phyloP scores from a whole-genome alignment of 2,329 filamentous ascomycete species.

The Arthrinium puccinioides region DNA sequence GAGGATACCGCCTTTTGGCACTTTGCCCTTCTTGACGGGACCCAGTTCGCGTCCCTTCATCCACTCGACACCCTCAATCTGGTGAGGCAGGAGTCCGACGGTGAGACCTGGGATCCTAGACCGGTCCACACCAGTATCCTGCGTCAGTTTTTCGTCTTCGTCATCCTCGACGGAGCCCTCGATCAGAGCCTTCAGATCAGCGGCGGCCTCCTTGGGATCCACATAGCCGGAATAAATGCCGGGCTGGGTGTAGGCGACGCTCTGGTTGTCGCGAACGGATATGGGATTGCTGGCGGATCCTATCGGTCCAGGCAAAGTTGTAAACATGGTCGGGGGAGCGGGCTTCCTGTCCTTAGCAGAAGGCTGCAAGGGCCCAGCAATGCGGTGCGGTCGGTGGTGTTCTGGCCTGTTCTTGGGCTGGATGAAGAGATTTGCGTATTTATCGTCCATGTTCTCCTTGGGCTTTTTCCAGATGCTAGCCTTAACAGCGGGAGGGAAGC shows the following conservation, averaged over 20 bases:
- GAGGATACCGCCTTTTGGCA: conserved; percentile 88
- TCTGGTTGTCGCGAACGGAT: conserved; percentile 15
- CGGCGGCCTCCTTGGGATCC: conserved; percentile 63
- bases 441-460: conserved; percentile 37
- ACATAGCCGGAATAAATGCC: conserved; percentile 54
- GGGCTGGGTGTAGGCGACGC: conserved; percentile 26
- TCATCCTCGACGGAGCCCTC: conserved; percentile 76
- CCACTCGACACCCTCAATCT: conserved; percentile 90
- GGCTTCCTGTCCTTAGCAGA: conserved; percentile 39
- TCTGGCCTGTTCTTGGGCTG: conserved; percentile 48
- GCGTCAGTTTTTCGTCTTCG: conserved; percentile 36
- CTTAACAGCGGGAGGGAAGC: conserved; percentile 18
- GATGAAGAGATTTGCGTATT: conserved; percentile 46
- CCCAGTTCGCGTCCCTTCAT: conserved; percentile 91
- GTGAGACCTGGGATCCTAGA: conserved; percentile 70
- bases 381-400: conserved; percentile 44
- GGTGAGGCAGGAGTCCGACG: conserved; percentile 85
- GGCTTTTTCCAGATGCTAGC: conserved; percentile 11
- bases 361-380: conserved; percentile 40
- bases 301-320: conserved; percentile 27
- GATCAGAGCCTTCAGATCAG: conserved; percentile 73
- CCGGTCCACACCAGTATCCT: conserved; percentile 45
- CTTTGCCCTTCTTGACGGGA: conserved; percentile 68
- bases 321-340: conserved; percentile 39
- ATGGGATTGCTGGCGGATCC: conserved; percentile 22